These are phyloP conservation scores for Cladosporium sp. DNA, from an alignment of 2,329 filamentous ascomycete species.

Conservation along the genomic window DNA sequence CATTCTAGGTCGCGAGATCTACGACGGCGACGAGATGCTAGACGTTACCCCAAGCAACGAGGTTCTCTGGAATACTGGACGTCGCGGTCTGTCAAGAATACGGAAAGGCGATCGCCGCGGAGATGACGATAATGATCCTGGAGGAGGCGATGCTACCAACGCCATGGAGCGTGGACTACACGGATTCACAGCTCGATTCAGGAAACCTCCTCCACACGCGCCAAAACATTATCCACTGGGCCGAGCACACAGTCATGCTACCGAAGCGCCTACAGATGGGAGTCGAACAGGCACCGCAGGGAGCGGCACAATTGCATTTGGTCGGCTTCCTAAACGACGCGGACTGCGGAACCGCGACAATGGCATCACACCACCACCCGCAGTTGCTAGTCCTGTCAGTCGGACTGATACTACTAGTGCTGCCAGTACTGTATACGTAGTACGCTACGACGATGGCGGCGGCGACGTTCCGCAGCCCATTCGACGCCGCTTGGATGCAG, in stretches of 20 bases:
- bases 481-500: conserved; percentile 20
- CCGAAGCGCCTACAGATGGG: conserved; percentile 15
- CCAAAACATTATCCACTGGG: conserved; percentile 31
- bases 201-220: conserved; percentile 21
- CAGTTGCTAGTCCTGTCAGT: conserved; percentile 53
- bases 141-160: conserved; percentile 22
- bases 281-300: conserved; percentile 13
- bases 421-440: conserved; percentile 60
- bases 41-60: conserved; percentile 61
- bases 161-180: conserved; percentile 25
- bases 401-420: conserved; percentile 59
- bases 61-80: conserved; percentile 45
- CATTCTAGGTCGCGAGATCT: conserved; percentile 83
- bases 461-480: conserved; percentile 41
- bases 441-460: conserved; percentile 55
- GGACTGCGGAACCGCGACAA: conserved; percentile 7
- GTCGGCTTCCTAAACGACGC: conserved; percentile 16
- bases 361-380: conserved; percentile 34
- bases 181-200: conserved; percentile 25
- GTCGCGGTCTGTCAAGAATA: conserved; percentile 34
- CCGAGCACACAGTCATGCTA: conserved; percentile 25
- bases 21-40: conserved; percentile 91
- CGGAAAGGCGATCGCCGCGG: conserved; percentile 27
- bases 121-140: conserved; percentile 29
- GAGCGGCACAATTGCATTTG: conserved; percentile 19